These are phyloP conservation scores for Blastobotrys muscicola DNA, from an alignment of 805 yeast genomes.

Conservation along the genomic window DNA sequence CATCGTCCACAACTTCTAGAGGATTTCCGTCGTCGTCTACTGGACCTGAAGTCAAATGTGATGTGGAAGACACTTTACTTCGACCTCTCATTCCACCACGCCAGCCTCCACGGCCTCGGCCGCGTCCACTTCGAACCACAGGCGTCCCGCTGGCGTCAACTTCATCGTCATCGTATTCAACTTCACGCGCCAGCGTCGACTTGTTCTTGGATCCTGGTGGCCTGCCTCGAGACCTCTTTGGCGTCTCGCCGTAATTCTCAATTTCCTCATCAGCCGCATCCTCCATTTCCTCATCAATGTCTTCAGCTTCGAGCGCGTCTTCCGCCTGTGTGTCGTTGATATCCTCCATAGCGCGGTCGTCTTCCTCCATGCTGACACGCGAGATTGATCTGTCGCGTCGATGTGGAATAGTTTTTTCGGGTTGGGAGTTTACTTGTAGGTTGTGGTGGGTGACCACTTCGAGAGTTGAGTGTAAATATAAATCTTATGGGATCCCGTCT, in stretches of 20 bases:
- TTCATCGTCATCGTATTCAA: constrained; percentile 13
- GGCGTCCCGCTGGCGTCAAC: constrained; percentile 13
- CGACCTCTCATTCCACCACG: constrained; percentile 12
- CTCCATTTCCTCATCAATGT: constrained; percentile 10
- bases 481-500: no score
- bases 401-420: no score
- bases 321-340: constrained; percentile 22
- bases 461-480: no score
- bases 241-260: constrained; percentile 8
- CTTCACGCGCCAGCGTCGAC: constrained; percentile 10
- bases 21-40: constrained; percentile 64
- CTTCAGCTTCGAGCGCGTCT: constrained; percentile 14
- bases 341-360: constrained; percentile 11
- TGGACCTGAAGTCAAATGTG: constrained; percentile 28
- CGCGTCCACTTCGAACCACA: constrained; percentile 3
- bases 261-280: constrained; percentile 13
- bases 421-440: no score
- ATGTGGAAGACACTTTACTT: constrained; percentile 12
- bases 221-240: constrained; percentile 17
- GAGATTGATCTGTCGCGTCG: no score
- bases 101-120: constrained; percentile 1
- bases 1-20: constrained; percentile 58
- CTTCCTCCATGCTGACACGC: not conserved
- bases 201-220: constrained; percentile 27
- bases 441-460: no score